These are phyloP conservation scores for Tulasnella calospora DNA, from an alignment of 768 basidiomycete species.

Conservation along the genomic window DNA sequence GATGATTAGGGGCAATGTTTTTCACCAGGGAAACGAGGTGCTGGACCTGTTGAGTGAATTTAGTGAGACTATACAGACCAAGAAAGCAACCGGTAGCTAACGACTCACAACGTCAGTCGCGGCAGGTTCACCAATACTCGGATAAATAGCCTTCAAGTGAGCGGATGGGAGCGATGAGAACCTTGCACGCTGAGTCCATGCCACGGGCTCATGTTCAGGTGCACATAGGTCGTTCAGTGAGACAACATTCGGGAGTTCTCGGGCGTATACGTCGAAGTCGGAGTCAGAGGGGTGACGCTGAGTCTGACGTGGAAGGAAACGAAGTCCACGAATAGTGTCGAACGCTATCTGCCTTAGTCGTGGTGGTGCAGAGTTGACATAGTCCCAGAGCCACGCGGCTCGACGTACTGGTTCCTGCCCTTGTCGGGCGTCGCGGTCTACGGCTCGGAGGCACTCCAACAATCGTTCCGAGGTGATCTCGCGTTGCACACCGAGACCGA, in stretches of 20 bases:
- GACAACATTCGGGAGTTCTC: not conserved
- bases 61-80: not conserved
- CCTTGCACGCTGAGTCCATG: slow-evolving; percentile 18
- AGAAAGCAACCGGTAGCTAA: not conserved
- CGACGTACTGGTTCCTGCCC: not conserved
- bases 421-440: not conserved
- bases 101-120: not conserved
- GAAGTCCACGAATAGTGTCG: not conserved
- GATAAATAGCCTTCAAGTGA: not conserved
- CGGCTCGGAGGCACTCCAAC: not conserved
- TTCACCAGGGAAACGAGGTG: not conserved
- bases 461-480: not conserved
- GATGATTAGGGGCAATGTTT: not conserved
- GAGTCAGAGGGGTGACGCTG: not conserved
- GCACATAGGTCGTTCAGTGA: not conserved
- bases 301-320: not conserved
- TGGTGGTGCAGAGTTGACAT: not conserved
- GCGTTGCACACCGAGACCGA: not conserved
- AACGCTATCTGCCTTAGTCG: not conserved
- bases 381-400: not conserved
- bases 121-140: not conserved
- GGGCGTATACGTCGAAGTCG: not conserved
- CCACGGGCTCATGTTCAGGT: not conserved
- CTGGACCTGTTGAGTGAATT: not conserved
- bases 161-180: not conserved